Evolutionary conservation across 768 basidiomycete species (phyloP), one percentile per base, ranked within the genome.

Genomic region (Mycena venus): DNA sequence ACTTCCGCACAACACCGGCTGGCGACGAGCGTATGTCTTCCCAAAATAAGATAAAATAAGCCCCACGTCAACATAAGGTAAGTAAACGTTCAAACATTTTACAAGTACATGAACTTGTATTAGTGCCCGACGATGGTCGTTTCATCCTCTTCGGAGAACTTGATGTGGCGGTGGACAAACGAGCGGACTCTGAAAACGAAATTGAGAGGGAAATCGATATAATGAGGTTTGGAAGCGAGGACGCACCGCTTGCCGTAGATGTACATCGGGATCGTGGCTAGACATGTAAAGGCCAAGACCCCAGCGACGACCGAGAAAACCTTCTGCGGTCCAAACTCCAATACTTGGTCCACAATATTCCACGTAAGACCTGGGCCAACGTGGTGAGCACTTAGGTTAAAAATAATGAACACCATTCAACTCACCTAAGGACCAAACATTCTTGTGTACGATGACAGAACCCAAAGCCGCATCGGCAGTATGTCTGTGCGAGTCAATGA

Each of bases 401-500:
- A 9, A 15, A n/a, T 12, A 14, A 14, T 4, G n/a, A n/a, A n/a
- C n/a, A n/a, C n/a, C n/a, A n/a, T 15, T 3, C 0, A 29, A 32
- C 58, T 25, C 31, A 69, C 68, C 68, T 14, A 72, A 72, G 15
- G 71, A 72, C 71, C 71, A 72, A 12, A 72, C 49, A 36, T 72
- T 72, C 64, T 72, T 72, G 56, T 72, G 71, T 34, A 72, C n/a
- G 34, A 72, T 72, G 25, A 72, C 47, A 3, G 63, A 66, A 6
- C 71, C 71, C 38, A 72, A 56, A n/a, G 71, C 71, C 25, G 71
- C 71, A n/a, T 72, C 71, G 11, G 71, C 34, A 12, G 71, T 72
- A 47, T 72, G 71, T 31, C 71, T 44, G 47, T 72, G 71, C 23
- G 71, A 72, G 58, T 72, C 71, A 47, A 72, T 72, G 19, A 72